A percentile compares a stretch with the other conserved stretches of the same genome.
These are phyloP conservation scores for Lactarius psammicola DNA, from an alignment of 768 basidiomycete species.

Conservation along the genomic window DNA sequence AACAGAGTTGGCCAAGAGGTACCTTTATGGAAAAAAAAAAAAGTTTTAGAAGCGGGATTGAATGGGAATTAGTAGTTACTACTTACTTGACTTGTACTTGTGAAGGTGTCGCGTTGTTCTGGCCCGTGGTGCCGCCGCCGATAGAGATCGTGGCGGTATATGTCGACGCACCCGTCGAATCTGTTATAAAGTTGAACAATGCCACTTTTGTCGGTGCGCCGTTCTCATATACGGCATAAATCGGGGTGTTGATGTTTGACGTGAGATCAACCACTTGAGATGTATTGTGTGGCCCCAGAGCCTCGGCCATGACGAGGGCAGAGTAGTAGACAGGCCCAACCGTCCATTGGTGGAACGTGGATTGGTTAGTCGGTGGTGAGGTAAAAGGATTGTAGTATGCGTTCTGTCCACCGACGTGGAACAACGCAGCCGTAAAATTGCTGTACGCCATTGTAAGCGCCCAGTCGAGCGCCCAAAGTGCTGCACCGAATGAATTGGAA, in stretches of 20 bases:
- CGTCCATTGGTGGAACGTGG: conserved; percentile 63
- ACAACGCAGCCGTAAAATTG: conserved; percentile 44
- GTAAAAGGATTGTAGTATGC: conserved; percentile 58
- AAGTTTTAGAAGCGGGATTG: conserved; percentile 1
- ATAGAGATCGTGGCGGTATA: conserved; percentile 53
- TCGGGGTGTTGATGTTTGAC: conserved; percentile 49
- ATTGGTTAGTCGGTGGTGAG: conserved; percentile 54
- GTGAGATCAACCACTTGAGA: conserved; percentile 69
- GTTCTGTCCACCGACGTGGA: conserved; percentile 62
- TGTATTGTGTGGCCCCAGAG: conserved; percentile 57
- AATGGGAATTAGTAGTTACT: conserved; percentile 4
- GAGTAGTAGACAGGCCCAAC: conserved; percentile 75
- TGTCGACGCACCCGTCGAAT: conserved; percentile 52
- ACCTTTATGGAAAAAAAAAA: no score
- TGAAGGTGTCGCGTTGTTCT: conserved; percentile 42
- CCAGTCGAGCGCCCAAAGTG: conserved; percentile 55
- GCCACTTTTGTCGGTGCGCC: conserved; percentile 58
- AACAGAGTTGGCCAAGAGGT: conserved; percentile 55
- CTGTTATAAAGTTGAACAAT: conserved; percentile 72
- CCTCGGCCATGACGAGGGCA: conserved; percentile 65
- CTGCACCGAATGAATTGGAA: conserved; percentile 56
- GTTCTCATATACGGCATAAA: conserved; percentile 72
- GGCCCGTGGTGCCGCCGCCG: conserved; percentile 43
- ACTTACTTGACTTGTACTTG: conserved; percentile 57
- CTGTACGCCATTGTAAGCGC: conserved; percentile 50